Evolutionary conservation across 148 eudicot species (phyloP).

Genomic region (Camellia lanceoleosa): DNA sequence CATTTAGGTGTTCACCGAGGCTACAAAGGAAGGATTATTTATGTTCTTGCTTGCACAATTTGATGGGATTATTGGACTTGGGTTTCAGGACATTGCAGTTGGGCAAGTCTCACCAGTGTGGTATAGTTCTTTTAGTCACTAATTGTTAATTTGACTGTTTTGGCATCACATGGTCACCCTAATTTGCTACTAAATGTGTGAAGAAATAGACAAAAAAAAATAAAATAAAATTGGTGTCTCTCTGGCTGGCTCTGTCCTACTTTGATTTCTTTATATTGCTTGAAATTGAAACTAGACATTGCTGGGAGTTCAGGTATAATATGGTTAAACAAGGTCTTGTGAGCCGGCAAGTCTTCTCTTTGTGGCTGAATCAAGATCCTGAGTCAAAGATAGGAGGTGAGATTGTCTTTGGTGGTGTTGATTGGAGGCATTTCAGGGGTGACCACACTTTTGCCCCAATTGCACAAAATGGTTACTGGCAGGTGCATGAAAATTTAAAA

Average conservation of each 20-base stretch:
- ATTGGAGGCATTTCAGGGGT: slow-evolving; percentile 41
- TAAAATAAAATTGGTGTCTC: neutral
- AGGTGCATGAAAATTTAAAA: slow-evolving; percentile 28
- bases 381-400: slow-evolving; percentile 48
- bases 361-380: slow-evolving; percentile 54
- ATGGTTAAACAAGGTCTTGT: slow-evolving; percentile 57
- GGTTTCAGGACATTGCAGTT: slow-evolving; percentile 53
- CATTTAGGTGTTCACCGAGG: slow-evolving; percentile 47
- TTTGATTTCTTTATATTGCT: neutral
- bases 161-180: neutral
- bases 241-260: neutral
- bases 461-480: slow-evolving; percentile 56
- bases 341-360: slow-evolving; percentile 40
- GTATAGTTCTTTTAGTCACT: slow-evolving; percentile 24
- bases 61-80: slow-evolving; percentile 73
- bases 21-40: slow-evolving; percentile 40
- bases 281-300: neutral
- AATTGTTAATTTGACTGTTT: neutral
- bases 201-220: too few species aligned
- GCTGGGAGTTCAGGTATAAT: slow-evolving; percentile 36
- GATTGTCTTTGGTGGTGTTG: slow-evolving; percentile 59
- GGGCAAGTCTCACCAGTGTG: slow-evolving; percentile 48
- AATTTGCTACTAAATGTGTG: neutral
- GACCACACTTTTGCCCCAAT: slow-evolving; percentile 54
- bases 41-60: slow-evolving; percentile 42